Evolutionary conservation across 805 yeast species (phyloP).

Genomic region (Metschnikowia santaceciliae): DNA sequence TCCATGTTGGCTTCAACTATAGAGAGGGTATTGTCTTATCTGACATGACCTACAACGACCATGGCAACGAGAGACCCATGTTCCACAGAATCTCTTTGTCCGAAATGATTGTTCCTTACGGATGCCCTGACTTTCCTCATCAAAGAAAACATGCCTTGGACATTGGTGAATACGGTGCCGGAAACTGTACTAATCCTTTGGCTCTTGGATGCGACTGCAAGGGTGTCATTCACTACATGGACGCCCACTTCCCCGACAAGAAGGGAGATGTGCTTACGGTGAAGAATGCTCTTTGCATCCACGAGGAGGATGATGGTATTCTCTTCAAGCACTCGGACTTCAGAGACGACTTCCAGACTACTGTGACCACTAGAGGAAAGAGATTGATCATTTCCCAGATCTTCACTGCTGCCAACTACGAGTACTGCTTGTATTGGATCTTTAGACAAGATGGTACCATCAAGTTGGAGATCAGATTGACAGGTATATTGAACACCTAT

Average conservation of each 20-base stretch:
- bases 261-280: slow-evolving; percentile 66
- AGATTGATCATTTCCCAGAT: slow-evolving; percentile 72
- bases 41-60: slow-evolving; percentile 71
- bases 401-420: slow-evolving; percentile 84
- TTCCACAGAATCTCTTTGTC: slow-evolving; percentile 75
- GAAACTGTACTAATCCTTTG: slow-evolving; percentile 77
- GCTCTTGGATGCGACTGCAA: slow-evolving; percentile 81
- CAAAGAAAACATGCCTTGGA: slow-evolving; percentile 85
- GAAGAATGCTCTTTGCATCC: slow-evolving; percentile 77
- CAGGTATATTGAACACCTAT: slow-evolving; percentile 79
- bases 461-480: slow-evolving; percentile 71
- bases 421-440: slow-evolving; percentile 79
- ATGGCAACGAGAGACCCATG: slow-evolving; percentile 66
- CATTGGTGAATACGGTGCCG: slow-evolving; percentile 86
- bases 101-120: slow-evolving; percentile 86
- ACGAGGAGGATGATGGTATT: slow-evolving; percentile 82
- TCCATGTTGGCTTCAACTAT: slow-evolving; percentile 82
- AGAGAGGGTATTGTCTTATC: slow-evolving; percentile 80
- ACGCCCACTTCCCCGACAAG: slow-evolving; percentile 69
- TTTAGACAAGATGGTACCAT: slow-evolving; percentile 83
- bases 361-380: slow-evolving; percentile 71
- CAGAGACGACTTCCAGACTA: slow-evolving; percentile 73
- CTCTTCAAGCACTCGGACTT: slow-evolving; percentile 80
- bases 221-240: slow-evolving; percentile 79
- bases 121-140: slow-evolving; percentile 74